Evolutionary conservation across 2,329 filamentous ascomycete genomes (phyloP), one percentile per base, ranked within the genome.

Genomic region (Penicillium expansum): DNA sequence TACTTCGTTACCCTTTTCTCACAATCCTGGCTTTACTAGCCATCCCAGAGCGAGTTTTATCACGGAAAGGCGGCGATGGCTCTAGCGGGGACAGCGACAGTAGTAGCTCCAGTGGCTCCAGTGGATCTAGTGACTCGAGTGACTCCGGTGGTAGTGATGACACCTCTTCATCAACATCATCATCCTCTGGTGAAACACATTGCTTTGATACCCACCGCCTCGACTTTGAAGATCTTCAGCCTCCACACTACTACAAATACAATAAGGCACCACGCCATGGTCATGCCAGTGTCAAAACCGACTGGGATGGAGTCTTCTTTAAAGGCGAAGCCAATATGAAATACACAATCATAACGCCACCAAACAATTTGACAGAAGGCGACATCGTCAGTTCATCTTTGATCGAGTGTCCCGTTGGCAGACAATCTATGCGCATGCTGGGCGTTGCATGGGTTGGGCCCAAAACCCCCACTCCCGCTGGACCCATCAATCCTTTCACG

Each of bases 361-460:
- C 56, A 10, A 48, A 10, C 4, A 58, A 50, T 24, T 16, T 18
- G 10, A 44, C 38, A 3, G 33, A 49, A 22, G 14, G 18, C 8
- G 41, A 45, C 18, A 37, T 29, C 22, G 27, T 24, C 24, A 30
- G 24, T n/a, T 42, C 22, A 29, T 30, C 42, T 27, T 30, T n/a
- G 13, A 55, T 44, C 32, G 13, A 47, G 33, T 58, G 56, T 42
- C 52, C 52, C 10, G 29, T 39, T 27, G 52, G 52, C 22, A 33
- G 14, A 41, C 51, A 39, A 20, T 45, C 51, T 10, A 45, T 47
- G 20, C 56, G 52, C 22, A 58, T 55, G 45, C 37, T 55, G 4
- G 56, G 56, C 20, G 47, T 22, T 32, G 56, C 56, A 22, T 58
- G 52, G 52, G 45, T 58, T n/a, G 52, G 32, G 8, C 44, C 44